Evolutionary conservation across 2,329 filamentous ascomycete genomes (phyloP).

Genomic region (Colletotrichum cuscutae): DNA sequence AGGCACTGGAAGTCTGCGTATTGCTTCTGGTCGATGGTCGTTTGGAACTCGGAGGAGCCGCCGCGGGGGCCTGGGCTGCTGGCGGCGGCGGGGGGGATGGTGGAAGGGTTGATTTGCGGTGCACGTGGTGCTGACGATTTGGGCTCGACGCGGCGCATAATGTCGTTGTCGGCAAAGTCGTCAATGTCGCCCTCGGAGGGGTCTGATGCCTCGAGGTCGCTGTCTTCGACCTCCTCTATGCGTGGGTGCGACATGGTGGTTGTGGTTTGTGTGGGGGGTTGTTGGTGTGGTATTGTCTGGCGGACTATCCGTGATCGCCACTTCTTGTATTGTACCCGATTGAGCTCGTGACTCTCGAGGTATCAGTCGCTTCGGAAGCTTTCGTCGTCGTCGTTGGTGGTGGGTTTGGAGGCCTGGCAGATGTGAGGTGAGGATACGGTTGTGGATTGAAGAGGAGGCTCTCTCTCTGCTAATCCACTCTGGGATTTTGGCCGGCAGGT

Average conservation of each 20-base stretch:
- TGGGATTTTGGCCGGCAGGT: constrained; percentile 31
- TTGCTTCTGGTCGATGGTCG: constrained; percentile 59
- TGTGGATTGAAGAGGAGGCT: constrained; percentile 29
- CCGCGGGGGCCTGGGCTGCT: constrained; percentile 48
- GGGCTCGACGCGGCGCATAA: constrained; percentile 57
- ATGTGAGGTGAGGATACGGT: constrained; percentile 28
- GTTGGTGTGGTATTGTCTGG: constrained; percentile 18
- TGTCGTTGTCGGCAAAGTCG: constrained; percentile 68
- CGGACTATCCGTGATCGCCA: constrained; percentile 1
- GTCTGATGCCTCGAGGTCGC: constrained; percentile 77
- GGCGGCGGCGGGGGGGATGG: constrained; percentile 48
- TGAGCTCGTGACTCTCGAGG: neutral
- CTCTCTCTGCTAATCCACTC: constrained; percentile 23
- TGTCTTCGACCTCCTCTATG: constrained; percentile 93
- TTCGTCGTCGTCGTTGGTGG: constrained; percentile 10
- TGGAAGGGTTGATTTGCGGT: constrained; percentile 46
- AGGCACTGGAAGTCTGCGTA: constrained; percentile 87
- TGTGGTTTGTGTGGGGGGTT: neutral
- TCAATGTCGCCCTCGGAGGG: constrained; percentile 87
- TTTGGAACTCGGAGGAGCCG: constrained; percentile 38
- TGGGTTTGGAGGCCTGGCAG: constrained; percentile 15
- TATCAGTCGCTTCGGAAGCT: neutral
- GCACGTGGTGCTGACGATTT: constrained; percentile 43
- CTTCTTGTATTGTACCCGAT: neutral
- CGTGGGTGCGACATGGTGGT: constrained; percentile 80